Base-by-base conservation (phyloP, 306 rosid species). In the Ziziphus jujuba region DNA sequence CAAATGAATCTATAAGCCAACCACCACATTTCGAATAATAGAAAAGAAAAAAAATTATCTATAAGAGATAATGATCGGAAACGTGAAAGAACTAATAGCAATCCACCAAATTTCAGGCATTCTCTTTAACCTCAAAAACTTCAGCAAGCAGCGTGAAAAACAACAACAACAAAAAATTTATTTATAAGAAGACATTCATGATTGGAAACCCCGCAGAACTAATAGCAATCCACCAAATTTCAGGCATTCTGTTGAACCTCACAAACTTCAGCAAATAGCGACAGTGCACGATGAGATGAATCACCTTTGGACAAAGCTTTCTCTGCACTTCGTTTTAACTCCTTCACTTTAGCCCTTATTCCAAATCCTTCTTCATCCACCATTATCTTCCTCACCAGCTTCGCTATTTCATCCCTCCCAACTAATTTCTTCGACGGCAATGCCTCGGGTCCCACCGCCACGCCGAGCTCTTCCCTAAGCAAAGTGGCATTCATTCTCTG, bases 401-500 rank as follows among this genome's bases (percentile, higher is more conserved):
- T 66, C 31, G 40, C 75, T 38, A 87, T 59, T 54, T 76, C 52
- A 24, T 82, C 88, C 57, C 81, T 66, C 7, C 56, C 66, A 13
- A 82, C 56, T 45, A 68, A 53, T 16, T 33, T 17, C 59, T 68
- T 56, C 24, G 13, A 15, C 56, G 63, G 77, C 0, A 51, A 36
- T 5, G 70, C 75, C 20, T 68, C 31, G 16, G 75, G 38, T 15
- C 56, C 10, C 19, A 75, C 56, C 2, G 74, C 79, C 51, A 62
- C 69, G 17, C 86, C 82, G 0, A 84, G 4, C 35, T 85, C 89
- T 64, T 87, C 86, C 13, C 76, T 68, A 51, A 83, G 19, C 66
- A 79, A 1, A 9, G 77, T 20, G 0, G 89, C 85, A 20, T 81
- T 89, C 86, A 89, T 75, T 58, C 63, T 73, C 72, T 88, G 87